A percentile compares a stretch with the other conserved stretches of the same genome.
These are phyloP conservation scores for Lindgomyces ingoldianus DNA, from an alignment of 495 filamentous ascomycete genomes.

Conservation along the genomic window DNA sequence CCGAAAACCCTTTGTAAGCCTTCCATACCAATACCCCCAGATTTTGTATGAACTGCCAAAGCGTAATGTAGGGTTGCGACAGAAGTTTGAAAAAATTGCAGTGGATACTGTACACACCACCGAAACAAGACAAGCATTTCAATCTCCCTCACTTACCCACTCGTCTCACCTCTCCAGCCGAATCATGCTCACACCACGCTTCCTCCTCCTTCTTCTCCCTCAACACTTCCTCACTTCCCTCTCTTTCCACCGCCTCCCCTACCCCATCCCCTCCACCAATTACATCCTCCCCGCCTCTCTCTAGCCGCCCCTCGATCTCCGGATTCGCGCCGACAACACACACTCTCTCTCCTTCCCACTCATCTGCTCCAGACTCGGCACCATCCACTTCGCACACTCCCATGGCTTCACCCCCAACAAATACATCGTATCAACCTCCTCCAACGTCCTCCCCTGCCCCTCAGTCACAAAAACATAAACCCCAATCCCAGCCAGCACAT, in stretches of 20 bases:
- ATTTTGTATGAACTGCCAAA: too few species aligned
- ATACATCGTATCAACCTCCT: conserved; percentile 88
- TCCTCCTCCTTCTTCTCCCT: background rate
- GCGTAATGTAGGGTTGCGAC: too few species aligned
- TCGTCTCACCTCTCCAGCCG: too few species aligned
- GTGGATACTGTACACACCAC: too few species aligned
- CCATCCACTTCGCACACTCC: conserved; percentile 59
- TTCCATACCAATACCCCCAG: too few species aligned
- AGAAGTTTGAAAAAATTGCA: too few species aligned
- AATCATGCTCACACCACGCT: background rate
- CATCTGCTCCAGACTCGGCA: background rate
- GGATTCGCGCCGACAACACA: background rate
- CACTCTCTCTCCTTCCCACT: background rate
- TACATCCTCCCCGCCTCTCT: background rate
- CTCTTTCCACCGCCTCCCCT: background rate
- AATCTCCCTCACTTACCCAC: too few species aligned
- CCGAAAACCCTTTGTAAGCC: too few species aligned
- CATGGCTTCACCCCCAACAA: conserved; percentile 65
- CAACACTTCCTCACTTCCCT: background rate
- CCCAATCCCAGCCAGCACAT: conserved; percentile 59
- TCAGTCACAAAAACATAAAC: conserved; percentile 81
- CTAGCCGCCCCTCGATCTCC: background rate
- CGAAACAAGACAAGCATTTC: too few species aligned
- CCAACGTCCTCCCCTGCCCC: conserved; percentile 64
- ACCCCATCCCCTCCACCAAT: background rate